A percentile compares a stretch with the other conserved stretches of the same genome.
Evolutionary conservation across 176 grass and related monocot species (phyloP).

Genomic region (Melocanna baccifera): DNA sequence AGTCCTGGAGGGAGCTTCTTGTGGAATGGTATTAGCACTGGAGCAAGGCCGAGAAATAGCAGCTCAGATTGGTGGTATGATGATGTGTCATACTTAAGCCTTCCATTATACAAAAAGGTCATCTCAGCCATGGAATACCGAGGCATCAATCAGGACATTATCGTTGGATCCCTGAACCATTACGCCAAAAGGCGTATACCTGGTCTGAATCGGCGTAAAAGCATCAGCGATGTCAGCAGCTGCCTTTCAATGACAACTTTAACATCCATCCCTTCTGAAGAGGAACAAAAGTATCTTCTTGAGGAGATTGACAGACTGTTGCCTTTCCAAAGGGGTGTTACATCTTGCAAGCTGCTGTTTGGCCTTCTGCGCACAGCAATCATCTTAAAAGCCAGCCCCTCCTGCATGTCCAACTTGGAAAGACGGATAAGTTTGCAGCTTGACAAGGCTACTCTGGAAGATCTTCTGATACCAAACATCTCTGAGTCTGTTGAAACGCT

Average conservation of each 20-base stretch:
- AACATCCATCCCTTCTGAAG: constrained; percentile 49
- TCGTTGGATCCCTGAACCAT: constrained; percentile 65
- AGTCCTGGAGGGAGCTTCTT: constrained; percentile 71
- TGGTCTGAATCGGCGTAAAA: constrained; percentile 74
- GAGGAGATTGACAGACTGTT: constrained; percentile 82
- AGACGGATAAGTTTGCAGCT: constrained; percentile 82
- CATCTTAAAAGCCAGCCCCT: constrained; percentile 61
- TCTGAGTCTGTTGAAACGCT: constrained; percentile 62
- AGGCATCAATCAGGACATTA: constrained; percentile 62
- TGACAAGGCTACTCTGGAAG: constrained; percentile 76
- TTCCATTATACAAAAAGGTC: constrained; percentile 67
- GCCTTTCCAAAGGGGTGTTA: constrained; percentile 66
- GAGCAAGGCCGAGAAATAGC: constrained; percentile 59
- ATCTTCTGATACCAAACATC: constrained; percentile 79
- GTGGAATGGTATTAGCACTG: constrained; percentile 91
- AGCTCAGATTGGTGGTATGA: constrained; percentile 83
- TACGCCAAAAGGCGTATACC: constrained; percentile 77
- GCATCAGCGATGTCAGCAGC: constrained; percentile 44
- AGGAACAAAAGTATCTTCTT: constrained; percentile 79
- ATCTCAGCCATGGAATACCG: constrained; percentile 70
- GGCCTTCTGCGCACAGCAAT: constrained; percentile 73
- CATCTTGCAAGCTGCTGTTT: constrained; percentile 74
- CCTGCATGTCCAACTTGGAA: constrained; percentile 76
- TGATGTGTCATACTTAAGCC: constrained; percentile 73
- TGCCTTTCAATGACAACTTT: constrained; percentile 44